phyloP scores from a whole-genome alignment of 306 rosid species.

The Benincasa hispida region DNA sequence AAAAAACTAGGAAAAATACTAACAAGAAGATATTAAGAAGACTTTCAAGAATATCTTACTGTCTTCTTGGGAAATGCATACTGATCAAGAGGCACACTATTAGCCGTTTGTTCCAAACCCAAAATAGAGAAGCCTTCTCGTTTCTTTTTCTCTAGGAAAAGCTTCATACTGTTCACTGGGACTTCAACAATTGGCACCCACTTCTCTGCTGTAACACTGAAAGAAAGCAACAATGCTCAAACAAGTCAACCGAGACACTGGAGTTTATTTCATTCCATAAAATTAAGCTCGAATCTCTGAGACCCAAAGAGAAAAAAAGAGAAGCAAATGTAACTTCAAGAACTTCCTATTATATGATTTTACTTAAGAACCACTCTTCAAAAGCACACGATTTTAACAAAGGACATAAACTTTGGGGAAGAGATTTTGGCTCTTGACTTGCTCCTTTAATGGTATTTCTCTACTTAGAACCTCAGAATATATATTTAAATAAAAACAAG shows the following conservation, averaged over 20 bases:
- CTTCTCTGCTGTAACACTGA: conserved; percentile 95
- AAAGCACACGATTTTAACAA: not conserved
- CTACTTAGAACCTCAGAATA: not conserved
- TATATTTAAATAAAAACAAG: not conserved
- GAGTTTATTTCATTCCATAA: not conserved
- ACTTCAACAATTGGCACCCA: conserved; percentile 94
- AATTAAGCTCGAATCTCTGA: not conserved
- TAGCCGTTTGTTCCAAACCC: conserved; percentile 98
- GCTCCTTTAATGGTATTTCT: not conserved
- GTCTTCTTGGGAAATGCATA: conserved; percentile 58
- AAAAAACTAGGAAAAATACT: not conserved
- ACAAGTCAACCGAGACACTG: not conserved
- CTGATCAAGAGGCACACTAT: conserved; percentile 76
- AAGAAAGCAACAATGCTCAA: conserved; percentile 5
- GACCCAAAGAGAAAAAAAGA: no score
- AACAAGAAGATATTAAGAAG: not conserved
- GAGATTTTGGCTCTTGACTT: not conserved
- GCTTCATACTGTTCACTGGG: conserved; percentile 70
- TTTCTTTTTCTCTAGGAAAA: conserved; percentile 70
- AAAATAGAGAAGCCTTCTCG: conserved; percentile 82
- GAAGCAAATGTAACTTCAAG: no score
- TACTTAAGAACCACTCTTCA: not conserved
- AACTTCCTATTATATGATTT: not conserved
- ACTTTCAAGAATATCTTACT: conserved; percentile 28
- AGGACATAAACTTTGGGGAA: not conserved